Evolutionary conservation across 1,284 basidiomycete species (phyloP), one percentile per base, ranked within the genome.

Genomic region (Puccinia coronata): DNA sequence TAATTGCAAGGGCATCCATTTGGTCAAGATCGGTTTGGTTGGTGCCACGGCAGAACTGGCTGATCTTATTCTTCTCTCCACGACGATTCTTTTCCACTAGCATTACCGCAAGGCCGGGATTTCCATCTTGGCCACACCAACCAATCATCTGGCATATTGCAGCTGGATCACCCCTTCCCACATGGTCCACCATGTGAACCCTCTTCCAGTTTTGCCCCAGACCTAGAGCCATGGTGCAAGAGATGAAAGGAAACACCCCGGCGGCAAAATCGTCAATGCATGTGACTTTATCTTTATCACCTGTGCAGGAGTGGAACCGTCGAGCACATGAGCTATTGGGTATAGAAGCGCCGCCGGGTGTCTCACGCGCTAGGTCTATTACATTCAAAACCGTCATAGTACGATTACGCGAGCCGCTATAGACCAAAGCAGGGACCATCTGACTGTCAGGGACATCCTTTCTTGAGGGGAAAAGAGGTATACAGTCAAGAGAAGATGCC

Each of bases 151-250:
- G 51, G 0, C 51, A n/a, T n/a, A 74, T 74, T 12, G 57, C 4
- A 16, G 39, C 1, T 43, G 67, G 67, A 43, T 43, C 34, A 14
- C 1, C 57, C 20, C 55, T 23, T 31, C 55, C 55, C 6, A 57
- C 20, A 23, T 57, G 55, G 9, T 8, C 47, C 25, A 73, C 47
- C 16, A 36, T 25, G 20, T 39, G 28, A 11, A 73, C 71, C 23
- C 31, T 25, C 25, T 51, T 55, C 72, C 72, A 74, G 53, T 74
- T 57, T 74, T 74, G 72, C 14, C 72, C 72, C 12, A 59, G 53
- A 18, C 72, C 72, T 12, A 74, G 53, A 11, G 72, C 72, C 31
- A 55, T 59, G 9, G 53, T 57, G 51, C 51, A 51, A 4, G 72
- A 74, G 31, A 57, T 74, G 34, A 55, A 36, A 6, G 49, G 51